Conservation (phyloP, 2,329 filamentous ascomycete genomes). For the Didymella exigua region DNA sequence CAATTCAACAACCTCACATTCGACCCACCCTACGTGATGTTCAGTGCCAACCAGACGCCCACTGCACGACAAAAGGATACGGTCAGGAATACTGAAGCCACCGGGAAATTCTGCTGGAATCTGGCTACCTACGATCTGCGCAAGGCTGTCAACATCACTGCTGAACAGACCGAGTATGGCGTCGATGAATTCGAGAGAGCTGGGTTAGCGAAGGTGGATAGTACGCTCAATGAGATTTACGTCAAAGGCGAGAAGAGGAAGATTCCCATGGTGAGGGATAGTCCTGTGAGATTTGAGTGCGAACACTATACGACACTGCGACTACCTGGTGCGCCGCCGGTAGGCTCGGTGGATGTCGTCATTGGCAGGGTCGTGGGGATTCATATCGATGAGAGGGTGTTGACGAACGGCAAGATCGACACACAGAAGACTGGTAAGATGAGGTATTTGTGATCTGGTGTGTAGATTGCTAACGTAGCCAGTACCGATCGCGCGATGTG, state of each 20-base stretch:
- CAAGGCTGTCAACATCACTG: slow-evolving; percentile 61
- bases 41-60: slow-evolving; percentile 63
- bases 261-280: slow-evolving; percentile 60
- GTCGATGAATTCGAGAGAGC: slow-evolving; percentile 63
- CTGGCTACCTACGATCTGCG: slow-evolving; percentile 63
- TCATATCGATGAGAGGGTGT: slow-evolving; percentile 61
- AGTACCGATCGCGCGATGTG: slow-evolving; percentile 64
- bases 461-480: background rate
- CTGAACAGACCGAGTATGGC: slow-evolving; percentile 56
- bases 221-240: slow-evolving; percentile 42
- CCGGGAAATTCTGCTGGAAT: slow-evolving; percentile 64
- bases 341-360: slow-evolving; percentile 64
- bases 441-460: background rate
- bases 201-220: slow-evolving; percentile 56
- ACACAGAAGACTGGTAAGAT: slow-evolving; percentile 55
- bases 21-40: slow-evolving; percentile 68
- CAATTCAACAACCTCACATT: slow-evolving; percentile 70
- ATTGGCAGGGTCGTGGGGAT: slow-evolving; percentile 63
- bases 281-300: slow-evolving; percentile 66
- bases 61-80: slow-evolving; percentile 59
- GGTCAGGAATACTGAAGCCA: slow-evolving; percentile 61
- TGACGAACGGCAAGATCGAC: slow-evolving; percentile 63
- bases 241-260: slow-evolving; percentile 43
- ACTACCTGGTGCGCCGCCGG: slow-evolving; percentile 62
- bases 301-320: slow-evolving; percentile 60